phyloP scores from a whole-genome alignment of 768 basidiomycete species.

The Boletus vermiculosoides region DNA sequence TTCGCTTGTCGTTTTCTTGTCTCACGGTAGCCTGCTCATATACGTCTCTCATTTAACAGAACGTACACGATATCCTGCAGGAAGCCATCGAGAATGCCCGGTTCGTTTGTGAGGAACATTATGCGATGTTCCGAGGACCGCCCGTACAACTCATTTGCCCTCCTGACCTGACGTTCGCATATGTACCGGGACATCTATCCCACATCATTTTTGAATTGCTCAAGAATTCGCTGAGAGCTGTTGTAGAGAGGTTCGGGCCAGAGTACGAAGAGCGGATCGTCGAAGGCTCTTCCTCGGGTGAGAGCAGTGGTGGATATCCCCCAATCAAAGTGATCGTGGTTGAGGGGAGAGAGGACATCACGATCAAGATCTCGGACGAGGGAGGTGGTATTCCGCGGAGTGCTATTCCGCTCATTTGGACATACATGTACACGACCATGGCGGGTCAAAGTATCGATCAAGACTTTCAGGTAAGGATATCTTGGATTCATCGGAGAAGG shows the following conservation, averaged over 20 bases:
- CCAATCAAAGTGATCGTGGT: slow-evolving; percentile 62
- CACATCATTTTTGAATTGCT: slow-evolving; percentile 97
- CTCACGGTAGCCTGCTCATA: background rate
- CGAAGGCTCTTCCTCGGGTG: background rate
- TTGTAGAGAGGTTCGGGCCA: slow-evolving; percentile 88
- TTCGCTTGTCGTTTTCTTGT: background rate
- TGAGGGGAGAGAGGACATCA: slow-evolving; percentile 97
- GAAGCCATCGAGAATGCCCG: slow-evolving; percentile 98
- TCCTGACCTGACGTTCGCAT: slow-evolving; percentile 79
- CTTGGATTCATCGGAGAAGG: background rate
- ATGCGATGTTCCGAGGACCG: slow-evolving; percentile 92
- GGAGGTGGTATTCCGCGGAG: slow-evolving; percentile 85
- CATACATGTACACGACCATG: slow-evolving; percentile 96
- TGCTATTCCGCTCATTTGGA: slow-evolving; percentile 95
- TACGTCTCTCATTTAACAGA: slow-evolving; percentile 40
- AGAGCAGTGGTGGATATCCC: slow-evolving; percentile 15
- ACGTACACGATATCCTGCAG: slow-evolving; percentile 92
- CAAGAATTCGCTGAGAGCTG: slow-evolving; percentile 95
- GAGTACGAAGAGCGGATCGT: slow-evolving; percentile 57
- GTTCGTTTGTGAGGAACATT: slow-evolving; percentile 93
- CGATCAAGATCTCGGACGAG: slow-evolving; percentile 98
- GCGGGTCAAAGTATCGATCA: slow-evolving; percentile 65
- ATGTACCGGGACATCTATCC: slow-evolving; percentile 94
- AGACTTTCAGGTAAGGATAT: slow-evolving; percentile 51
- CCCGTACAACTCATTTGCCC: slow-evolving; percentile 97